A percentile compares a stretch with the other conserved stretches of the same genome.
These are phyloP conservation scores for Globisporangium emineosum DNA, from an alignment of 352 stramenopile genomes.

Conservation along the genomic window DNA sequence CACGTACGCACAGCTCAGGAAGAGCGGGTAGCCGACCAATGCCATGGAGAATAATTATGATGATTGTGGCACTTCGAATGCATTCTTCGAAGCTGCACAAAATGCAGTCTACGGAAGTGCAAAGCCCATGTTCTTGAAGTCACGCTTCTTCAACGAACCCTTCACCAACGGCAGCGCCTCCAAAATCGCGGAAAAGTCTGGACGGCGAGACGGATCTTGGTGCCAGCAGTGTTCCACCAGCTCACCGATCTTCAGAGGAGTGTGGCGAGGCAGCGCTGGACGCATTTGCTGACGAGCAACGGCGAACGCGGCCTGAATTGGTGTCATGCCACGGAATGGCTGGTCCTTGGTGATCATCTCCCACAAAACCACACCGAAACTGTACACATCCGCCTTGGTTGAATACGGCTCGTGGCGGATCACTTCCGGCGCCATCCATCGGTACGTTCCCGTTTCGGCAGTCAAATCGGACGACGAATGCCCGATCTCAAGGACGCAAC, in stretches of 20 bases:
- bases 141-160: slow-evolving; percentile 77
- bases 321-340: slow-evolving; percentile 78
- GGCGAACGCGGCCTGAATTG: slow-evolving; percentile 85
- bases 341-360: slow-evolving; percentile 85
- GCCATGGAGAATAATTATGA: slow-evolving; percentile 17
- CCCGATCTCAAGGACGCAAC: slow-evolving; percentile 79
- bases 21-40: slow-evolving; percentile 4
- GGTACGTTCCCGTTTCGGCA: slow-evolving; percentile 86
- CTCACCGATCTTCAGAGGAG: slow-evolving; percentile 73
- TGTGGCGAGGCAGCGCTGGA: slow-evolving; percentile 80
- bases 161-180: slow-evolving; percentile 80
- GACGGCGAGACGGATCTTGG: slow-evolving; percentile 68
- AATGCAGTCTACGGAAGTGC: slow-evolving; percentile 26
- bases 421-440: slow-evolving; percentile 95
- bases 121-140: slow-evolving; percentile 86
- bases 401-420: slow-evolving; percentile 93
- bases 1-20: slow-evolving; percentile 1
- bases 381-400: slow-evolving; percentile 94
- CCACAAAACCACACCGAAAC: slow-evolving; percentile 88
- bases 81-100: slow-evolving; percentile 8
- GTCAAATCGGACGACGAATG: slow-evolving; percentile 71
- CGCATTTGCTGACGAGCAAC: slow-evolving; percentile 83
- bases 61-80: not conserved
- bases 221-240: slow-evolving; percentile 86
- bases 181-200: slow-evolving; percentile 73